Percentiles rank a stretch among this genome's conserved stretches.
These are phyloP conservation scores for Eucalyptus pumila DNA, from an alignment of 345 rosid genomes.

Conservation along the genomic window DNA sequence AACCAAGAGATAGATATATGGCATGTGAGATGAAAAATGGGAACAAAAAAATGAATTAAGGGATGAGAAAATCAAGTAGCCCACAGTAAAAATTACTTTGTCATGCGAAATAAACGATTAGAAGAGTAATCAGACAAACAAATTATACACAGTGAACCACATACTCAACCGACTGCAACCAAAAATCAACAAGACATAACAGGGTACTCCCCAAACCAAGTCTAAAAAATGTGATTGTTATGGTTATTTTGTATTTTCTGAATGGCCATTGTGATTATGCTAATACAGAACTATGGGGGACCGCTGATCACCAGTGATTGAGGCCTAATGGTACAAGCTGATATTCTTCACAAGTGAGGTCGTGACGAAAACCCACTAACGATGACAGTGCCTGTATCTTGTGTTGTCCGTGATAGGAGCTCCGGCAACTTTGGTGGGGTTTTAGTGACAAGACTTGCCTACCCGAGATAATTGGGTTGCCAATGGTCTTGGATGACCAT, in stretches of 20 bases:
- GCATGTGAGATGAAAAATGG: not conserved
- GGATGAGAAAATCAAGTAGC: not conserved
- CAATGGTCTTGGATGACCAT: not conserved
- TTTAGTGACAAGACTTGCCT: not conserved
- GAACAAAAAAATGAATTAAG: not conserved
- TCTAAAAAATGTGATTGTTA: not conserved
- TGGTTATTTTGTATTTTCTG: not conserved
- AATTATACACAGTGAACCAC: not conserved
- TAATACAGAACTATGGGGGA: not conserved
- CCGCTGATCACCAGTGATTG: not conserved
- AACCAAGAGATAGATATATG: not conserved
- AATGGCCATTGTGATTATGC: not conserved
- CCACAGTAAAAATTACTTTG: not conserved
- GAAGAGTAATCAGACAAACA: not conserved
- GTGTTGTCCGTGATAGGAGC: not conserved
- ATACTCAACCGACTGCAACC: not conserved
- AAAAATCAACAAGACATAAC: not conserved
- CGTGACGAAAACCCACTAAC: not conserved
- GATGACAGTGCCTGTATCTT: not conserved
- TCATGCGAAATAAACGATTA: not conserved
- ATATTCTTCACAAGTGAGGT: fast-evolving
- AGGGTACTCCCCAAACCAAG: not conserved
- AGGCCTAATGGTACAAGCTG: not conserved
- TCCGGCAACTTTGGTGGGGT: not conserved
- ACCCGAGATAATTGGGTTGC: not conserved